Base-by-base conservation (phyloP, 2,329 filamentous ascomycete genomes). In the Diaporthe humulicola region DNA sequence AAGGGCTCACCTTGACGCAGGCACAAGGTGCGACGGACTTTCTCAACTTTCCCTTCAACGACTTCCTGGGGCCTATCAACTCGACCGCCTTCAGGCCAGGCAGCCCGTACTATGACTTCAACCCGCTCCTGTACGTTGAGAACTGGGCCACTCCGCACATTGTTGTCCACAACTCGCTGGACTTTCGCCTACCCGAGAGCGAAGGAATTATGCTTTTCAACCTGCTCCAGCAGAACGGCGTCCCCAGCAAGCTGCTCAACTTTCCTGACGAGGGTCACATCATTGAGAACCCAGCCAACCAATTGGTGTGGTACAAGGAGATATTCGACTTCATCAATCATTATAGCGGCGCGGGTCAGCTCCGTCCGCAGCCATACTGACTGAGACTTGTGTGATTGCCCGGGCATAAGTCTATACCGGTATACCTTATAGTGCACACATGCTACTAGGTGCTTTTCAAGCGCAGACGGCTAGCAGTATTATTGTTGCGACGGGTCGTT, bases 191-290 rank as follows among this genome's bases (percentile, higher is more conserved):
- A 36, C 93, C 95, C 0, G 92, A 98, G 71, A 91, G 93, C 0
- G 96, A 98, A 83, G 96, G 95, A 0, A 84, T 98, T 71, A 90
- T 94, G 3, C 93, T 95, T 70, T 98, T 98, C 85, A 97, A 98
- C 77, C 92, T 95, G 10, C 86, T 98, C 40, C 95, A 98, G 84
- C 90, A 91, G 33, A 89, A 90, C 70, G 91, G 91, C 0, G 89
- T 98, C 1, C 92, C 94, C 28, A 97, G 94, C 82, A 92, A 93
- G 77, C 91, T 98, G 77, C 81, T 98, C 78, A 93, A 92, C 28
- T 98, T 98, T 81, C 94, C 95, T 0, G 95, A 89, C 88, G 96
- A 91, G 82, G 91, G 91, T 77, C 90, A 91, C 76, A 85, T 87
- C 78, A 83, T 98, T 5, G 81, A 98, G 71, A 98, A 98, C 82